Base-by-base conservation (phyloP, 352 stramenopile genomes). In the Salisapilia sapeloensis region DNA sequence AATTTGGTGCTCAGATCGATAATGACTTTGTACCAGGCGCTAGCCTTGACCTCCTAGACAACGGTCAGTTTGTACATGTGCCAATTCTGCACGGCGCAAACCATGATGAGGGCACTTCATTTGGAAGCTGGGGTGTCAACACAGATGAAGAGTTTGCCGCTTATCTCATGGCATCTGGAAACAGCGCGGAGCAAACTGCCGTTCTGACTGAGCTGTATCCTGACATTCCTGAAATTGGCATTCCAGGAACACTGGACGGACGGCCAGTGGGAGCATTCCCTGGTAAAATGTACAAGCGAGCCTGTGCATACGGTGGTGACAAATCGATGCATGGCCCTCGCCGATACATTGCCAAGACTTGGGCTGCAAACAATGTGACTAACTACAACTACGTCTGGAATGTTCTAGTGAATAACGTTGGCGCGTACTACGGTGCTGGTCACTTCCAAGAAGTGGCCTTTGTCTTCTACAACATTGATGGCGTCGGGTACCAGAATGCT, bases 341-440 rank as follows among this genome's bases (percentile, higher is more conserved):
- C 4, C 44, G 48, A 11, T 57, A 43, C 43, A 46, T 53, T 44
- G 50, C 48, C 0, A 35, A 53, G 28, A 40, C 47, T 19, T 57
- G 48, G 48, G 26, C 44, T 24, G 38, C 36, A 11, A 36, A 50
- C 16, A 19, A 24, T 20, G 32, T 53, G 0, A 35, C 44, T 16
- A 40, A 43, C 22, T 56, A 48, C 42, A 56, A 33, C 47, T 56
- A 56, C 30, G 23, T 28, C 17, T 56, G 50, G 30, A 44, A 51
- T 24, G 47, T 56, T 22, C 21, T 48, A 15, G 24, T 35, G 6
- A 32, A 29, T 19, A 42, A 42, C 0, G 33, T 35, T 5, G 38
- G 33, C 3, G 38, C 46, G 14, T 48, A 42, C 20, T 25, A 44
- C 8, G 42, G 47, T 4, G 44, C 38, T 12, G 44, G 37, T 18